Percentiles rank a stretch among this genome's conserved stretches.
phyloP scores from a whole-genome alignment of 768 basidiomycete species.

The Brasilioporus rufonigricans region DNA sequence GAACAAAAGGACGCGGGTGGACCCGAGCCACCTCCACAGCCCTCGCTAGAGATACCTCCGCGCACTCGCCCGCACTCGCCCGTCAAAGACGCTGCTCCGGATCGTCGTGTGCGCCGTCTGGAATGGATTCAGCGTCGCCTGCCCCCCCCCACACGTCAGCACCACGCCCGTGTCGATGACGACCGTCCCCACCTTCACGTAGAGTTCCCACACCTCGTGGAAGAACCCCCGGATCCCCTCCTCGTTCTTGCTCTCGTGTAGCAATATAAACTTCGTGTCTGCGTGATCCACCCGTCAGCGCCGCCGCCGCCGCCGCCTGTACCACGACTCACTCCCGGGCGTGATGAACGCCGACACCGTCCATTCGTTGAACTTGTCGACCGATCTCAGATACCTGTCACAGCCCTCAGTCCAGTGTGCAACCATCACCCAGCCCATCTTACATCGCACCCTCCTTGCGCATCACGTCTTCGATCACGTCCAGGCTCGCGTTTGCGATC shows the following conservation, averaged over 20 bases:
- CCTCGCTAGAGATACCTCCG: slow-evolving; percentile 65
- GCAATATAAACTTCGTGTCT: slow-evolving; percentile 94
- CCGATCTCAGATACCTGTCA: slow-evolving; percentile 86
- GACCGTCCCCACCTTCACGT: slow-evolving; percentile 74
- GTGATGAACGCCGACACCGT: slow-evolving; percentile 95
- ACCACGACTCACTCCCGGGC: slow-evolving; percentile 74
- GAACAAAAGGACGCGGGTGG: slow-evolving; percentile 20
- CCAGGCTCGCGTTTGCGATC: slow-evolving; percentile 96
- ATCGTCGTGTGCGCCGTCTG: slow-evolving; percentile 87
- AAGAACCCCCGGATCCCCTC: slow-evolving; percentile 94
- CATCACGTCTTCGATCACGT: slow-evolving; percentile 92
- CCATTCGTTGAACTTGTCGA: slow-evolving; percentile 99
- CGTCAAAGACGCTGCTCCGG: slow-evolving; percentile 78
- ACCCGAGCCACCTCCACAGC: slow-evolving; percentile 19
- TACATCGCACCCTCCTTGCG: slow-evolving; percentile 78
- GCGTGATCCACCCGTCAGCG: slow-evolving; percentile 6
- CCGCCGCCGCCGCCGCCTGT: neutral
- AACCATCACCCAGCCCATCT: slow-evolving; percentile 28
- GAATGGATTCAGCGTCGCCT: slow-evolving; percentile 95
- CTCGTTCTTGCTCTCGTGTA: slow-evolving; percentile 96
- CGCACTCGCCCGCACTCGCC: slow-evolving; percentile 79
- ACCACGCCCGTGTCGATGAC: neutral
- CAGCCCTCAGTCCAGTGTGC: slow-evolving; percentile 15
- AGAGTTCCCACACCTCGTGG: slow-evolving; percentile 94
- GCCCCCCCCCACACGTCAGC: slow-evolving; percentile 5